Conservation (phyloP, 208 protist species). For the Vickermania ingenoplastis region DNA sequence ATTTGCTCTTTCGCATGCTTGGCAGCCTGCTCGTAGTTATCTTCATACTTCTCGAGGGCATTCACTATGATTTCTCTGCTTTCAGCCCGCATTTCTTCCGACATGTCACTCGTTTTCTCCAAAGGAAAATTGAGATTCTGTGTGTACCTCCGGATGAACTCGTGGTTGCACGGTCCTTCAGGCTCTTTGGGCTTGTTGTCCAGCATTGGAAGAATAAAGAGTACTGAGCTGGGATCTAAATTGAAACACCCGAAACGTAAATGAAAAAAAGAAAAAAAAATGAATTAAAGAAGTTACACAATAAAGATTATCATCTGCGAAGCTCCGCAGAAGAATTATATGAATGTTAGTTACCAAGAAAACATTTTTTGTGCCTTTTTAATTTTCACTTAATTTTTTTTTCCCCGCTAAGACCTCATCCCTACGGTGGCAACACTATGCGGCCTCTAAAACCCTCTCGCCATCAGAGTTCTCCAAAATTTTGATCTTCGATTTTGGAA, state of each 20-base stretch:
- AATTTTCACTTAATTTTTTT: too few species aligned
- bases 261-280: background rate
- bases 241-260: background rate
- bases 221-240: background rate
- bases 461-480: background rate
- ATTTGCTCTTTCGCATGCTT: slow-evolving; percentile 93
- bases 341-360: too few species aligned
- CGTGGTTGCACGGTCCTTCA: slow-evolving; percentile 65
- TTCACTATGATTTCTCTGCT: slow-evolving; percentile 92
- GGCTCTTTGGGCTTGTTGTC: slow-evolving; percentile 65
- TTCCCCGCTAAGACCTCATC: too few species aligned
- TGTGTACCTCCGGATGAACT: slow-evolving; percentile 74
- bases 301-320: too few species aligned
- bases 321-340: too few species aligned
- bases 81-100: slow-evolving; percentile 91
- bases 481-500: slow-evolving; percentile 9
- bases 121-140: slow-evolving; percentile 70
- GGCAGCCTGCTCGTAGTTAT: slow-evolving; percentile 89
- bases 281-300: background rate
- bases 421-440: too few species aligned
- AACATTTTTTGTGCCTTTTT: too few species aligned
- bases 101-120: slow-evolving; percentile 92
- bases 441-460: background rate
- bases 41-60: slow-evolving; percentile 87
- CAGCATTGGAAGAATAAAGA: slow-evolving; percentile 17